Evolutionary conservation across 2,329 filamentous ascomycete species (phyloP).

Genomic region (Penicillium sp.): DNA sequence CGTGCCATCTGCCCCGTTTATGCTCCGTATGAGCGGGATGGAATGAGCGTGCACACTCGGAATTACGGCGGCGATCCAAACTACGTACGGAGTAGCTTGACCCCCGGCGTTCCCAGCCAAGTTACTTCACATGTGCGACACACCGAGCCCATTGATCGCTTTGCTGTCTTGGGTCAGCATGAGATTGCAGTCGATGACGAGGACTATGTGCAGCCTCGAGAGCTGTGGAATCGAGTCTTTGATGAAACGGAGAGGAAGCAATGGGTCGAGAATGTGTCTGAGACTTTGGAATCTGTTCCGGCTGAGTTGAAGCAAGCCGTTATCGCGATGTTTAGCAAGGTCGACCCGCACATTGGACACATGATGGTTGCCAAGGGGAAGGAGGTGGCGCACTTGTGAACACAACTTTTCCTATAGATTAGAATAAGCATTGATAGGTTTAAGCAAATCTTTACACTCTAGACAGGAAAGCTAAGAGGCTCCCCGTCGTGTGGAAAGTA

Average conservation of each 20-base stretch:
- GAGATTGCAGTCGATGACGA: constrained; percentile 29
- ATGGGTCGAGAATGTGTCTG: constrained; percentile 27
- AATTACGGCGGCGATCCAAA: constrained; percentile 64
- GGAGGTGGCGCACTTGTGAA: background rate
- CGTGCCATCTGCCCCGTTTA: constrained; percentile 41
- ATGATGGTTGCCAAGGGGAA: constrained; percentile 7
- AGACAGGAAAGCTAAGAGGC: background rate
- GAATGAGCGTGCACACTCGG: constrained; percentile 39
- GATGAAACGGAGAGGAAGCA: constrained; percentile 24
- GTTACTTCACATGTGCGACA: constrained; percentile 24
- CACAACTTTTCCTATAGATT: background rate
- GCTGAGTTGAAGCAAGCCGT: constrained; percentile 19
- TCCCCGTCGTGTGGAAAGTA: too few species aligned
- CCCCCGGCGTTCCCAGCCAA: constrained; percentile 19
- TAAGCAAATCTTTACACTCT: background rate
- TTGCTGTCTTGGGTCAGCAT: constrained; percentile 26
- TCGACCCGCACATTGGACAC: constrained; percentile 15
- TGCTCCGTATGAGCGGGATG: constrained; percentile 55
- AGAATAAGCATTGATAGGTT: background rate
- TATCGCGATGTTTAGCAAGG: constrained; percentile 15
- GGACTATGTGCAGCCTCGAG: constrained; percentile 34
- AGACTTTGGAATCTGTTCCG: constrained; percentile 27
- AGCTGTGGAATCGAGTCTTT: constrained; percentile 32
- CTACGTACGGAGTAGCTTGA: constrained; percentile 46
- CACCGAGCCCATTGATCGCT: constrained; percentile 21